Evolutionary conservation across 768 basidiomycete genomes (phyloP).

Genomic region (Lyophyllum atratum): DNA sequence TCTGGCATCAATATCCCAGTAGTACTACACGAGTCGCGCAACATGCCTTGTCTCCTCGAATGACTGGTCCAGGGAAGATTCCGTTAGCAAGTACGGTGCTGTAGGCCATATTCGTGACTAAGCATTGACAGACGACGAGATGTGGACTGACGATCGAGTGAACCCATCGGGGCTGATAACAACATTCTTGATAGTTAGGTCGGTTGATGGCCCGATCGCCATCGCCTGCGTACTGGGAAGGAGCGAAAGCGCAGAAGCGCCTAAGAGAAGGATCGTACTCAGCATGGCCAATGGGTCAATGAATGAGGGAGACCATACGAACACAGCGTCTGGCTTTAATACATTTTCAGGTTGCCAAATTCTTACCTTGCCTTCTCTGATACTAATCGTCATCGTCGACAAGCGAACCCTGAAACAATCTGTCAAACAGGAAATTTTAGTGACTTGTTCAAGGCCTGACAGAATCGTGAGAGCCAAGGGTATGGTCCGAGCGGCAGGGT

Average conservation of each 20-base stretch:
- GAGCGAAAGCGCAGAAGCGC: background rate
- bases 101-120: background rate
- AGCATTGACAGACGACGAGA: background rate
- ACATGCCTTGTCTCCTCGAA: constrained; percentile 6
- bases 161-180: constrained; percentile 47
- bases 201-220: constrained; percentile 44
- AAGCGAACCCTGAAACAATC: background rate
- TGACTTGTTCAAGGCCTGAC: background rate
- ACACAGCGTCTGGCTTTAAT: background rate
- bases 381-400: background rate
- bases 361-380: background rate
- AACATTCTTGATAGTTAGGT: constrained; percentile 64
- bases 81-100: constrained; percentile 11
- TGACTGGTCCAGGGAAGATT: constrained; percentile 9
- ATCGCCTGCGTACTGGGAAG: background rate
- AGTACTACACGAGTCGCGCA: background rate
- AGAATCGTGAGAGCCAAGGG: background rate
- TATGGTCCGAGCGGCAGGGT: background rate
- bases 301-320: background rate
- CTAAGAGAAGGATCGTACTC: background rate
- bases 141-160: constrained; percentile 5
- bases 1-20: background rate
- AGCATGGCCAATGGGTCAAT: background rate
- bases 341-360: background rate
- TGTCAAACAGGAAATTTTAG: background rate